Evolutionary conservation across 768 basidiomycete genomes (phyloP), one percentile per base, ranked within the genome.

Genomic region (Sistotremastrum niveocremeum): DNA sequence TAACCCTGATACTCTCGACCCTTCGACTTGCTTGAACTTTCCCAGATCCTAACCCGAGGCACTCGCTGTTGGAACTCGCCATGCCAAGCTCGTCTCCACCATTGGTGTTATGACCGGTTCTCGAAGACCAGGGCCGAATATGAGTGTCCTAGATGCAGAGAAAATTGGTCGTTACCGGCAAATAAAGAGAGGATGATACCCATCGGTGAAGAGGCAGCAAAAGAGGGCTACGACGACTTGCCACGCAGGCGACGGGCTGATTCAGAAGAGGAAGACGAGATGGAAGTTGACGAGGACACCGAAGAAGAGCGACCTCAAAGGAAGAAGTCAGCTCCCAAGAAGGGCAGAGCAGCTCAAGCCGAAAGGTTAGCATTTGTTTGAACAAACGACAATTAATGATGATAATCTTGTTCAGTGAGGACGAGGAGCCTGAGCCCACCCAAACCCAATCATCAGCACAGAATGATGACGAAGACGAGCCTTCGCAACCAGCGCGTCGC

Each of bases 131-230:
- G 20, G 20, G 20, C 20, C 20, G 62, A 64, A 36, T 52, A 51
- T 28, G 60, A 56, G 9, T 88, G 85, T 51, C 76, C 83, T 4
- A 53, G 68, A 5, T 88, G 82, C 61, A 57, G 51, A 3, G 58
- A 52, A 36, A 70, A 73, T 41, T 91, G 85, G 86, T 73, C 79
- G 4, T 56, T 59, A 28, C 67, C 72, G n/a, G 59, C 61, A 4
- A 65, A 64, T 28, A 66, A 62, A n/a, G 58, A 65, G 12, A 66
- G 62, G 20, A 67, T 87, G 36, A 50, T 58, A 3, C 70, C 72
- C 4, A 62, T 89, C 9, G 86, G 86, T 9, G 86, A 89, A 62
- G 72, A 59, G 5, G 85, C 85, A 4, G 72, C 70, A 40, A 70
- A 65, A 44, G 74, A 76, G 41, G 79, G 76, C 6, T 77, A 83